Percentiles rank a stretch among this genome's conserved stretches.
Conservation (phyloP, 192 early-diverging fungal species). For the Rhizoclosmatium sp. region DNA sequence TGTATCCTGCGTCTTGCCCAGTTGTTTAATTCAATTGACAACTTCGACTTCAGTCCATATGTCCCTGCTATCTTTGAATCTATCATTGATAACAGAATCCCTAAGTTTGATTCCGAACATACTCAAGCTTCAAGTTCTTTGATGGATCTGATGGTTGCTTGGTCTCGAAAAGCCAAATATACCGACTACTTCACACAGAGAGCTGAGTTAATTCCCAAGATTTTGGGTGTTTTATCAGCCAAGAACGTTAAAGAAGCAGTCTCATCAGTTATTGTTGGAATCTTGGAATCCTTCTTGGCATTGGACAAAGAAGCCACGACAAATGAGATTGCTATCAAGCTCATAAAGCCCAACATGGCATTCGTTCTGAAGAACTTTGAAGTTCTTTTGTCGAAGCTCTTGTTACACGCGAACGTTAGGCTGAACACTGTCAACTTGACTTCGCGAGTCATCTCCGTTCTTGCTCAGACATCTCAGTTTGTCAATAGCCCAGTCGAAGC, state of each 20-base stretch:
- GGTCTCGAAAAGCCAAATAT: slow-evolving; percentile 76
- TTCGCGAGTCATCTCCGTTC: slow-evolving; percentile 76
- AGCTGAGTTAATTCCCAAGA: slow-evolving; percentile 70
- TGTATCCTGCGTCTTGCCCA: slow-evolving; percentile 77
- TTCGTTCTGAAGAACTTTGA: slow-evolving; percentile 67
- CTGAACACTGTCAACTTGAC: slow-evolving; percentile 45
- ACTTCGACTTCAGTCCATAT: slow-evolving; percentile 81
- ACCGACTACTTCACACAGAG: slow-evolving; percentile 70
- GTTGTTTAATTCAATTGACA: slow-evolving; percentile 75
- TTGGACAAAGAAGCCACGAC: slow-evolving; percentile 42
- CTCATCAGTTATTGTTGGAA: slow-evolving; percentile 70
- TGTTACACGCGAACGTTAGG: slow-evolving; percentile 35
- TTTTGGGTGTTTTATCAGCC: slow-evolving; percentile 78
- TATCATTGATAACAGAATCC: slow-evolving; percentile 75
- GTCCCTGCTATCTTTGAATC: slow-evolving; percentile 76
- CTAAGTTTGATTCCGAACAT: slow-evolving; percentile 78
- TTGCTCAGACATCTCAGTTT: slow-evolving; percentile 79
- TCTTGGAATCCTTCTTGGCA: slow-evolving; percentile 68
- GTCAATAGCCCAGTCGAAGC: slow-evolving; percentile 74
- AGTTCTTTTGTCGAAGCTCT: slow-evolving; percentile 45
- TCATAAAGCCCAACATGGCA: slow-evolving; percentile 65
- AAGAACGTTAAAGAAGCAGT: slow-evolving; percentile 83
- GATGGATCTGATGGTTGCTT: slow-evolving; percentile 78
- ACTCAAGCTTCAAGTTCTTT: slow-evolving; percentile 86
- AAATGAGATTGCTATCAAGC: slow-evolving; percentile 45